Base-by-base conservation (phyloP, 2,329 filamentous ascomycete species). In the Fusarium marasasianum region DNA sequence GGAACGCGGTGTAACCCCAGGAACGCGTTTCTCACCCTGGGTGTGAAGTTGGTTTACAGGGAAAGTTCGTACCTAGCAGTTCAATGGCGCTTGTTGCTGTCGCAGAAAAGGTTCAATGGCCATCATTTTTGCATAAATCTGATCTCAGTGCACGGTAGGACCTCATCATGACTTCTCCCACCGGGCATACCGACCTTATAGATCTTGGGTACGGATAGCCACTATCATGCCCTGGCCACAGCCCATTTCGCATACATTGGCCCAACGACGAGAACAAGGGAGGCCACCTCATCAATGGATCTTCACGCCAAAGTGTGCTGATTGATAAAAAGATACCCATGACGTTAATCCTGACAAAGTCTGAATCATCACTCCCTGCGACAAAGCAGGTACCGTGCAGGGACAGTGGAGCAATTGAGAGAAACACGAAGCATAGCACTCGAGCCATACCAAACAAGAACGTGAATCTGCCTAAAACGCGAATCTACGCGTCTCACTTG, bases 301-400 rank as follows among this genome's bases (percentile, higher is more conserved):
- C 20, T 31, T 44, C 43, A 26, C 18, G 38, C n/a, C 24, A 64
- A 29, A 73, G 64, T 74, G 78, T 80, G 77, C 79, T 81, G 79
- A 80, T 81, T 80, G 79, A 81, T 79, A 79, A 78, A 77, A 77
- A 63, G 55, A 63, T 55, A 53, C 45, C 53, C 71, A 77, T 73
- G 74, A 74, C 71, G 66, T 71, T 63, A 55, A 47, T 38, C 59
- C 68, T 77, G 73, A 74, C 73, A 73, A 74, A 78, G 65, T 63
- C 74, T 77, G 75, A 77, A 73, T 69, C 66, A 76, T 74, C 69
- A 63, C 65, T 55, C 71, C 69, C 54, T 69, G 63, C 58, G 31
- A 70, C 41, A 45, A 63, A 57, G 72, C 58, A 73, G 69, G 58
- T 67, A 72, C 57, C 22, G 33, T 44, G 35, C 57, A 58, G n/a